Evolutionary conservation across 805 yeast genomes (phyloP), one percentile per base, ranked within the genome.

Genomic region (Hemisphaericaspora nanyangensis): DNA sequence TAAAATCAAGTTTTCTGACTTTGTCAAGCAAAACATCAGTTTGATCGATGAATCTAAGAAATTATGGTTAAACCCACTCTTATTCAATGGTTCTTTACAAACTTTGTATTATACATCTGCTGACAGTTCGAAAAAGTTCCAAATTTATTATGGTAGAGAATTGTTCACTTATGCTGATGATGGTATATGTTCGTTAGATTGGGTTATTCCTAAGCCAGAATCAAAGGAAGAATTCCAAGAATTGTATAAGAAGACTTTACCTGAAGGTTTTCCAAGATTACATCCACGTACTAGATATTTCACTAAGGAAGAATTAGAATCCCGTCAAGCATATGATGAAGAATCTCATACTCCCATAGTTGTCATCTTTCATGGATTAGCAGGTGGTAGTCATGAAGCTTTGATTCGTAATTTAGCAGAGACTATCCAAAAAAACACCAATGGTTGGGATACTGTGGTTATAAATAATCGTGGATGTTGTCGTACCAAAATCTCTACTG

Each of bases 321-420:
- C 50, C 37, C 29, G 39, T 18, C 45, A 42, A 8, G 48, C 35
- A 17, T 47, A 43, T 27, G 49, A 29, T 12, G 63, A 62, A 15
- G 33, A 31, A 4, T 28, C 40, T 10, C 48, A 66, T 3, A 70
- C 58, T 34, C 95, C 95, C 2, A 65, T 87, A 52, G 64, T 83
- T 13, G 72, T 86, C 22, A 61, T 77, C 3, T 59, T 84, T 30
- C 95, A 87, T 54, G 95, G 95, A 0, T 72, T 86, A 28, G 81
- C 85, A 1, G 95, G 95, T 5, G 93, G 95, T 0, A 80, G 90
- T n/a, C 85, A 82, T 45, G 95, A 86, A 55, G 70, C 84, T 6
- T 79, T 86, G 52, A 78, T 86, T 30, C 70, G 93, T 17, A 72
- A 85, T 39, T 54, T 81, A 27, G 72, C 78, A 13, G 61, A 67